These are phyloP conservation scores for Rosa persica DNA, from an alignment of 306 rosid genomes.

Conservation along the genomic window DNA sequence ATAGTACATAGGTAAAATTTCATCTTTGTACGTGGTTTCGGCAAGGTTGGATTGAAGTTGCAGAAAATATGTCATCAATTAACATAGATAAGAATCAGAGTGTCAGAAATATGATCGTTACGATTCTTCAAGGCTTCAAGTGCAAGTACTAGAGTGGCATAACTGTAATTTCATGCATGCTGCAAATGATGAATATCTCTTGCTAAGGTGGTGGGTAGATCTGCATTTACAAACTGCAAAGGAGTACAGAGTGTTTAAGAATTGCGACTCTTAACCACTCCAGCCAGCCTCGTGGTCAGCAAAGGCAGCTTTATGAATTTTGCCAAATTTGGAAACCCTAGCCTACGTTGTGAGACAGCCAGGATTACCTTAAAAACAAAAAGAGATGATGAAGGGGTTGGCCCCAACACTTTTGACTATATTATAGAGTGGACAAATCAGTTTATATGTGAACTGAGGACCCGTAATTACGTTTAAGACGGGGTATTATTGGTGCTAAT, in stretches of 20 bases:
- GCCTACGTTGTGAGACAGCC: slow-evolving; percentile 1
- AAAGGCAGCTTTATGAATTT: background rate
- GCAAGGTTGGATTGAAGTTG: background rate
- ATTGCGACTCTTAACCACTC: slow-evolving; percentile 14
- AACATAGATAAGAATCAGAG: too few species aligned
- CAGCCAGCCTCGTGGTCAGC: background rate
- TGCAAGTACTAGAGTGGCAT: background rate
- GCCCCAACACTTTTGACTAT: background rate
- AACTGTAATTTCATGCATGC: background rate
- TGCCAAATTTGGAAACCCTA: slow-evolving; percentile 12
- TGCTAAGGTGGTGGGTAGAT: background rate
- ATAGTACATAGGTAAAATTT: too few species aligned
- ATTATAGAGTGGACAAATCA: background rate
- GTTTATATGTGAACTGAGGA: background rate
- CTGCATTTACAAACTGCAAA: slow-evolving; percentile 6
- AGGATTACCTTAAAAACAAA: background rate
- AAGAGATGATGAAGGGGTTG: background rate
- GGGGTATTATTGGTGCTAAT: background rate
- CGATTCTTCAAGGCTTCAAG: background rate
- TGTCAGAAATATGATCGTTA: too few species aligned
- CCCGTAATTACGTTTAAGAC: background rate
- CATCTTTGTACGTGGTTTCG: background rate
- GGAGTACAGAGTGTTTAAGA: background rate
- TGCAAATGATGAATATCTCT: background rate
- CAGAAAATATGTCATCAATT: too few species aligned